Evolutionary conservation across 1,284 basidiomycete genomes (phyloP).

Genomic region (Takashimella koratensis): DNA sequence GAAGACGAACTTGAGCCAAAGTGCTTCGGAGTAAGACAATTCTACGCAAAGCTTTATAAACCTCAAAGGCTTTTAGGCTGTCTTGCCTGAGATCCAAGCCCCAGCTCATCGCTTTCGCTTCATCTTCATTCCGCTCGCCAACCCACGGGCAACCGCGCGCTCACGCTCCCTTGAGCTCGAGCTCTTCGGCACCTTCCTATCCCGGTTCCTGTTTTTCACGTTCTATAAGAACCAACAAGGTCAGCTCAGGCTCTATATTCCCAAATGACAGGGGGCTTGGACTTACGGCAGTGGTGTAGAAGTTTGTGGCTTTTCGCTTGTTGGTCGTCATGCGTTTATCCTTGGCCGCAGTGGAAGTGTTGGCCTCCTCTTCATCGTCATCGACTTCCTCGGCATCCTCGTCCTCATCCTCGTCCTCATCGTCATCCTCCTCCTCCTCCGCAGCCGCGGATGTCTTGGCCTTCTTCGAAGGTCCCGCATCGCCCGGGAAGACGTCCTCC

Average conservation of each 20-base stretch:
- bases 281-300: conserved; percentile 75
- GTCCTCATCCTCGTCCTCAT: conserved; percentile 30
- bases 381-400: conserved; percentile 26
- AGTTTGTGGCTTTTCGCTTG: conserved; percentile 91
- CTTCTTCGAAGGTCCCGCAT: conserved; percentile 34
- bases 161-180: conserved; percentile 21
- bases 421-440: conserved; percentile 22
- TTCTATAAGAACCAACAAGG: conserved; percentile 57
- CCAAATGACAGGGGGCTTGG: no score
- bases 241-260: no score
- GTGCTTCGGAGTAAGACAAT: no score
- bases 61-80: no score
- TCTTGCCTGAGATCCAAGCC: no score
- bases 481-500: conserved; percentile 67
- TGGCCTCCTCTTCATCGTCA: conserved; percentile 31
- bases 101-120: conserved; percentile 7
- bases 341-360: conserved; percentile 50
- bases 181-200: conserved; percentile 42
- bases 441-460: conserved; percentile 45
- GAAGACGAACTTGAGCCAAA: no score
- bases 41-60: no score
- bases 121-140: conserved; percentile 15
- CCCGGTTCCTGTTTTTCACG: conserved; percentile 77
- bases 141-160: conserved; percentile 8
- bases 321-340: conserved; percentile 81